Evolutionary conservation across 768 basidiomycete genomes (phyloP), one percentile per base, ranked within the genome.

Genomic region (Naganishia antarctica): DNA sequence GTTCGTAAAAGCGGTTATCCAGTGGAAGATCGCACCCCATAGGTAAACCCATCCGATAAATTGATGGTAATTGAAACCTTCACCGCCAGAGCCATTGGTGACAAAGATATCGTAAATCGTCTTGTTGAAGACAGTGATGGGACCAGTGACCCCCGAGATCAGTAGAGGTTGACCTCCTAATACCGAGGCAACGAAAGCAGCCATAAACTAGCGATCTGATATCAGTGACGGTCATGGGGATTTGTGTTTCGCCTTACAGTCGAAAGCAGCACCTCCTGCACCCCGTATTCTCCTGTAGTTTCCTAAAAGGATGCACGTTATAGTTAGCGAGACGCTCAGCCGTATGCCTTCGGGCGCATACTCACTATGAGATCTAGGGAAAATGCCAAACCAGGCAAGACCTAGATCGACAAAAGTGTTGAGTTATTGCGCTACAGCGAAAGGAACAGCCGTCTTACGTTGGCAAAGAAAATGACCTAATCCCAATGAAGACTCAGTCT

Each of bases 1-100:
- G 67, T 91, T 91, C 16, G 88, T 79, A 5, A 84, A 73, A 5
- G 91, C 89, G 4, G 89, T 87, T 47, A 89, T 78, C 87, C 87
- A 91, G 70, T 92, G 78, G 34, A 79, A 68, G 43, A 91, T 87
- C 0, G 90, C 91, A 34, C 84, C 89, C 90, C 90, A 92, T 0
- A 91, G 79, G 74, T 94, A 93, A 0, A 90, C 87, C 91, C 91
- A 93, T 28, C 90, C 90, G 9, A 93, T 83, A 71, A 92, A 92
- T 37, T 87, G 87, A 13, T 91, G 82, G 73, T 92, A 94, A 57
- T 83, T 76, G 1, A 90, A 90, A 5, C 86, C 72, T 50, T 72
- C 64, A 6, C 64, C 65, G 13, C 63, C 63, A 6, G 62, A 63
- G 6, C 62, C 62, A 28, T 63, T 63, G 26, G 37, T 74, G 73